phyloP scores from a whole-genome alignment of 1,139 yeast genomes.

The Wickerhamiella pararugosa region DNA sequence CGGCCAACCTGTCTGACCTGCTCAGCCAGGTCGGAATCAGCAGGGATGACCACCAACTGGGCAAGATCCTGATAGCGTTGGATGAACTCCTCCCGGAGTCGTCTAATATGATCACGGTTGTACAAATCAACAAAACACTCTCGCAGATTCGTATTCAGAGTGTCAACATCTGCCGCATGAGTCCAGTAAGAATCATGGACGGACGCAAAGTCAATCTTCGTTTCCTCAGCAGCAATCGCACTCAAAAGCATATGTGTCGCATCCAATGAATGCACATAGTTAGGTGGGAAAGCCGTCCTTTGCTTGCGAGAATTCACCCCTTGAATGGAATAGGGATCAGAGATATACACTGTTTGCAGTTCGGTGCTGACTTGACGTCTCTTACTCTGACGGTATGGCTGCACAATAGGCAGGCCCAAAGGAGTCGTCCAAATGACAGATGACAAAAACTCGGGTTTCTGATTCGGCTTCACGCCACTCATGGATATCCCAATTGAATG shows the following conservation, averaged over 20 bases:
- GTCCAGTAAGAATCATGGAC: constrained; percentile 99
- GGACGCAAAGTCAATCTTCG: constrained; percentile 69
- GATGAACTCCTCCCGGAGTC: constrained; percentile 65
- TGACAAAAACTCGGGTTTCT: constrained; percentile 37
- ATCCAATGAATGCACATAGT: constrained; percentile 86
- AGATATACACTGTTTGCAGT: constrained; percentile 65
- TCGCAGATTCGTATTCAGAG: constrained; percentile 59
- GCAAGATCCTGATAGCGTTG: constrained; percentile 59
- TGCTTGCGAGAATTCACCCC: constrained; percentile 84
- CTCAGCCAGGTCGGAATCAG: constrained; percentile 37
- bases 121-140: constrained; percentile 71
- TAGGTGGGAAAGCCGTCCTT: constrained; percentile 89
- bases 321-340: constrained; percentile 70
- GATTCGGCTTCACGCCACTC: constrained; percentile 17
- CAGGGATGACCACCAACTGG: constrained; percentile 36
- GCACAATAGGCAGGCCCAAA: constrained; percentile 73
- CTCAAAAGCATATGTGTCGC: constrained; percentile 95
- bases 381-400: constrained; percentile 69
- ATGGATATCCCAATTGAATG: constrained; percentile 42
- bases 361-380: constrained; percentile 57
- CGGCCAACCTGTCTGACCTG: constrained; percentile 28
- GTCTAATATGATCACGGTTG: constrained; percentile 51
- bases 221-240: constrained; percentile 61
- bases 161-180: constrained; percentile 72
- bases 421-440: constrained; percentile 98